Conservation (phyloP, 306 rosid genomes). For the Rosa persica region DNA sequence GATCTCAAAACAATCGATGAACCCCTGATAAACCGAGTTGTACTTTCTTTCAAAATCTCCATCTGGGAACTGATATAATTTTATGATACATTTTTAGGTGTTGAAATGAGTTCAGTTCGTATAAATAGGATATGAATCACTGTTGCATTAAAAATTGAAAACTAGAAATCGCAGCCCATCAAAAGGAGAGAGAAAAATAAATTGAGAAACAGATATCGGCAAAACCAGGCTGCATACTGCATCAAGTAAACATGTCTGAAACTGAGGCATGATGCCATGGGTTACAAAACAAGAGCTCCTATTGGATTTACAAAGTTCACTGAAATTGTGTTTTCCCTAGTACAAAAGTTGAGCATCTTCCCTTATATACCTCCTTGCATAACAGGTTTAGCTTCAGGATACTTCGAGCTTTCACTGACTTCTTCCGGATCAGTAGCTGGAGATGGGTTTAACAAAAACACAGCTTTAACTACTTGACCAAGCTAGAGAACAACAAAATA, state of each 20-base stretch:
- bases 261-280: neutral
- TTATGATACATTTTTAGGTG: too few relatives aligned
- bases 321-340: neutral
- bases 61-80: too few relatives aligned
- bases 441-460: neutral
- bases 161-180: too few relatives aligned
- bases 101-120: too few relatives aligned
- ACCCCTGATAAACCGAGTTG: too few relatives aligned
- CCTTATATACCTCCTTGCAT: neutral
- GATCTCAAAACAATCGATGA: too few relatives aligned
- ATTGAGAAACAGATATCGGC: neutral
- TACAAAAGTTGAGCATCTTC: neutral
- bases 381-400: neutral
- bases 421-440: conserved; percentile 9
- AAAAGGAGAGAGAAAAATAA: too few relatives aligned
- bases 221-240: neutral
- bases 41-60: too few relatives aligned
- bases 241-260: neutral
- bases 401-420: conserved; percentile 12
- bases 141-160: too few relatives aligned
- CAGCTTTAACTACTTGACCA: too few relatives aligned
- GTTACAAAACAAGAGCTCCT: neutral
- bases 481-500: too few relatives aligned
- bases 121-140: too few relatives aligned
- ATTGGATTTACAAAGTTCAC: conserved; percentile 1